phyloP scores from a whole-genome alignment of 1,284 basidiomycete species.

The Rhodotorula sp. region DNA sequence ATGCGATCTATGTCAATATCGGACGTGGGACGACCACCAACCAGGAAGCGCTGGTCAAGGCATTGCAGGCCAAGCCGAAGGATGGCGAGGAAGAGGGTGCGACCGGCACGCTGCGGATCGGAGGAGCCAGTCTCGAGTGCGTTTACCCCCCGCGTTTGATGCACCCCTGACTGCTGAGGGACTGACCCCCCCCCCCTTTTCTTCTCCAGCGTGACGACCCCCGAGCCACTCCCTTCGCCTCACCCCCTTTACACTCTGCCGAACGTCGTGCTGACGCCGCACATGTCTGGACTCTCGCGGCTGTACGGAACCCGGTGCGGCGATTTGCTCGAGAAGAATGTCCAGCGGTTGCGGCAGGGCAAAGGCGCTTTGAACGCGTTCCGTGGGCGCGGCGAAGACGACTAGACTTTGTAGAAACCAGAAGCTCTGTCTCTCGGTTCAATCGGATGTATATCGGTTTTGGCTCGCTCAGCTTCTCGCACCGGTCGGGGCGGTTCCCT shows the following conservation, averaged over 20 bases:
- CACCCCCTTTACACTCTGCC: constrained; percentile 40
- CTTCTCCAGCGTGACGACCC: constrained; percentile 42
- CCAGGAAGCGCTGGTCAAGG: constrained; percentile 42
- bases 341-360: constrained; percentile 15
- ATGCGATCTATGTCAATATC: constrained; percentile 42
- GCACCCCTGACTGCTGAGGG: neutral
- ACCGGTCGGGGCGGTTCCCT: no score
- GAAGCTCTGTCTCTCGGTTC: no score
- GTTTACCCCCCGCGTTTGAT: neutral
- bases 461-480: no score
- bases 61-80: constrained; percentile 31
- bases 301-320: constrained; percentile 17
- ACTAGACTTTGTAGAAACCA: neutral
- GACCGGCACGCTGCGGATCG: constrained; percentile 30
- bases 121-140: constrained; percentile 32
- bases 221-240: constrained; percentile 46
- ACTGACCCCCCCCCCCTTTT: neutral
- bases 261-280: constrained; percentile 47
- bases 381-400: constrained; percentile 24
- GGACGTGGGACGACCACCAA: constrained; percentile 46
- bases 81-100: constrained; percentile 34
- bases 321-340: constrained; percentile 31
- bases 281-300: constrained; percentile 30
- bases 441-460: neutral
- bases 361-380: constrained; percentile 30